These are phyloP conservation scores for Calonectria naviculata DNA, from an alignment of 2,329 filamentous ascomycete species.

Conservation along the genomic window DNA sequence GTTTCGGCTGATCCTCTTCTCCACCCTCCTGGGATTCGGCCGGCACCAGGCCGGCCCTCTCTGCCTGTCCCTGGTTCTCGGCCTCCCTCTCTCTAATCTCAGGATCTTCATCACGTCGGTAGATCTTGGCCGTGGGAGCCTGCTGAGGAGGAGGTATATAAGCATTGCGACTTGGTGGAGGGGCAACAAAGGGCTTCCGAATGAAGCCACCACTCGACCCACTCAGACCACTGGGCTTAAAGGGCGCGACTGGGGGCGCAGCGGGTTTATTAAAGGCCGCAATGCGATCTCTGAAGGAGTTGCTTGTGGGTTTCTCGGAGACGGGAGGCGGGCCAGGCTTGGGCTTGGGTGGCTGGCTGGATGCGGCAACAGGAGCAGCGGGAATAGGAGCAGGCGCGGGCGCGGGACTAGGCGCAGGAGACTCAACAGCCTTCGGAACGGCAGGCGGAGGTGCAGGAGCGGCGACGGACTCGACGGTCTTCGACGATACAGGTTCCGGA, in stretches of 20 bases:
- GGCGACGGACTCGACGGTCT: constrained; percentile 50
- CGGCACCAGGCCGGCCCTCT: constrained; percentile 72
- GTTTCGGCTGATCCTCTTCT: constrained; percentile 87
- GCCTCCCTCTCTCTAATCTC: constrained; percentile 73
- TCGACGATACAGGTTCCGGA: constrained; percentile 38
- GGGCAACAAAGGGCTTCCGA: constrained; percentile 97
- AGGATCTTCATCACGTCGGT: constrained; percentile 89
- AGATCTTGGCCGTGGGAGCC: constrained; percentile 77
- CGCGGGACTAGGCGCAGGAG: constrained; percentile 36
- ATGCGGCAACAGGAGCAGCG: constrained; percentile 46
- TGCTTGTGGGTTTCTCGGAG: constrained; percentile 77
- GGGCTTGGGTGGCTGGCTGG: constrained; percentile 41
- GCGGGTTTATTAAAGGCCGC: constrained; percentile 95
- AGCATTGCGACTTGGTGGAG: constrained; percentile 91
- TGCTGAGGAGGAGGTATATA: constrained; percentile 85
- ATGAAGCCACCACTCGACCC: constrained; percentile 76
- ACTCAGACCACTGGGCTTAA: constrained; percentile 78
- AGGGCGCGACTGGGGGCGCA: constrained; percentile 87
- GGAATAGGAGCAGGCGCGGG: constrained; percentile 39
- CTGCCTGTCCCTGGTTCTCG: constrained; percentile 74
- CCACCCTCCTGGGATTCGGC: constrained; percentile 60
- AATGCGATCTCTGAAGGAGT: constrained; percentile 93
- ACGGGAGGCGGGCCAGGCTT: constrained; percentile 73
- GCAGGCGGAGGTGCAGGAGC: constrained; percentile 37
- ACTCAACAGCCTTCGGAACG: constrained; percentile 48